Evolutionary conservation across 176 grass and related monocot genomes (phyloP).

Genomic region (Aegilops sharonensis): DNA sequence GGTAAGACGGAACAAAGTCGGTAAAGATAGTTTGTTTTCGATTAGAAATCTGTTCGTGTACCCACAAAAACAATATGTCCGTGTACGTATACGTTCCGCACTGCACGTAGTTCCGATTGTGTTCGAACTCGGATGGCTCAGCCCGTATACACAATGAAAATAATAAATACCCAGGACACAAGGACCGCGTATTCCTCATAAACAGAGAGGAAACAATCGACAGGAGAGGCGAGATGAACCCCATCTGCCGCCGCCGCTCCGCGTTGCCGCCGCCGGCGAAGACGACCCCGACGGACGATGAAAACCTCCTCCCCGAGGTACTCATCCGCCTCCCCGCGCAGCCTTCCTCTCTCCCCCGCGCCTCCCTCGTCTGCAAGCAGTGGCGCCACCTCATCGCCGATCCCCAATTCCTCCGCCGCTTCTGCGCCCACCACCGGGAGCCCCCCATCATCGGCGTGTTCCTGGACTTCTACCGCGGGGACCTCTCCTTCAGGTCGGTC

Average conservation of each 20-base stretch:
- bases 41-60: too few species aligned
- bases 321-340: constrained; percentile 11
- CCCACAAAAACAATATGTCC: too few species aligned
- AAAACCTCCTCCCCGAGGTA: constrained; percentile 18
- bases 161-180: not conserved
- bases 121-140: too few species aligned
- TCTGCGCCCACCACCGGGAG: constrained; percentile 14
- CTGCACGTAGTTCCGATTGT: too few species aligned
- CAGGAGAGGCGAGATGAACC: not conserved
- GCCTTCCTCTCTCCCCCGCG: not conserved
- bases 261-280: not conserved
- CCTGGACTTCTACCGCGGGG: not conserved
- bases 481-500: not conserved
- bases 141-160: too few species aligned
- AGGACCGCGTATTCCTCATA: not conserved
- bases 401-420: constrained; percentile 3
- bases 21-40: too few species aligned
- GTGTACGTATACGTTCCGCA: too few species aligned
- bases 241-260: not conserved
- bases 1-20: too few species aligned
- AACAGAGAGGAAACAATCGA: not conserved
- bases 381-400: not conserved
- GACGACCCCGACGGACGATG: not conserved
- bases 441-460: constrained; percentile 22
- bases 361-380: constrained; percentile 13